Base-by-base conservation (phyloP, 2,329 filamentous ascomycete genomes). In the Fusarium chuoi region DNA sequence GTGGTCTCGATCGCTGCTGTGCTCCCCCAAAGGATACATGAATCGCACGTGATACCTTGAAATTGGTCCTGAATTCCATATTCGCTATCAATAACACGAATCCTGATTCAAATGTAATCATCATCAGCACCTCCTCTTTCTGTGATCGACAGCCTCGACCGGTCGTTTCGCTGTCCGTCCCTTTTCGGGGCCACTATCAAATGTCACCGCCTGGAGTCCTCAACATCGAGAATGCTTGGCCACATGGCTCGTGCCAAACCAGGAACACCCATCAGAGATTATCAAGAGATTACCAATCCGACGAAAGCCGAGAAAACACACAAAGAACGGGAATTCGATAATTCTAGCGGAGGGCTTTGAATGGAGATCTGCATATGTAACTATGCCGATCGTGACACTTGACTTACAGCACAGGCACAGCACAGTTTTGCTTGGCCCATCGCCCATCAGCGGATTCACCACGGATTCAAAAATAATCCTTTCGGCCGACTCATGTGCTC, bases 191-290 rank as follows among this genome's bases (percentile, higher is more conserved):
- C 45, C 58, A 56, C 71, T 38, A 52, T 52, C 30, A 74, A 52
- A 68, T 65, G 65, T 66, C 61, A 61, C 33, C 44, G 49, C n/a
- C 68, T 33, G 36, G 57, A 56, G 41, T 26, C 45, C 41, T 61
- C 59, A 56, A 48, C 57, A 52, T 66, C 38, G n/a, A 52, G 46
- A 73, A 62, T 46, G 42, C 51, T 73, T 70, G 59, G 60, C 70
- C 48, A 45, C 24, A 52, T 62, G 73, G 75, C 73, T 77, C 71
- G 73, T 77, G 73, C 75, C 65, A 68, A 51, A 48, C 55, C 59
- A 71, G 66, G 55, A 71, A 67, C 56, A 51, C 24, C 49, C 49
- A 64, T 58, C 20, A 38, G 51, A 44, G 5, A 49, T 62, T 48
- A 55, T 52, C 38, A 33, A 56, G 24, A 70, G 56, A 42, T 48